Base-by-base conservation (phyloP, 176 grass and related monocot genomes). In the Rhynchospora breviuscula region DNA sequence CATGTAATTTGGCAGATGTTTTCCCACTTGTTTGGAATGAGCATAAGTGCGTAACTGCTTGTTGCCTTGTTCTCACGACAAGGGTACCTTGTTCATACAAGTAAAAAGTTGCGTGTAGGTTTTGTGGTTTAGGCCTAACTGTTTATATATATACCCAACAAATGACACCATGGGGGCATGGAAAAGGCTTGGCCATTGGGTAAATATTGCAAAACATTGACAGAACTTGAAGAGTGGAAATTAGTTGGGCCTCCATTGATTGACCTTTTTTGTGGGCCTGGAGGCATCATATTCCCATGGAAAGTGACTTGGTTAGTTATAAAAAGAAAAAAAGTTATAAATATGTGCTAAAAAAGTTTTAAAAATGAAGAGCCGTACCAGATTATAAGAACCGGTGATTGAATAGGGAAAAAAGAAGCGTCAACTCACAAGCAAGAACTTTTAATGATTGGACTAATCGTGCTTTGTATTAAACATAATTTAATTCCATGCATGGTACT, bases 31-130 rank as follows among this genome's bases (percentile, higher is more conserved):
- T 71, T 71, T 8, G 43, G 18, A 71, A 47, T 21, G 69, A 73
- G 35, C 26, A 29, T 29, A 29, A 29, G 26, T 1, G 26, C 26
- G 1, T 29, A 29, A 29, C 26, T 1, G 26, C 26, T 29, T 29
- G 26, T 29, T 29, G 26, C 26, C 26, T 29, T 29, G 26, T 29
- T 29, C 35, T 35, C 35, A 70, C 67, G 35, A 45, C 71, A 75
- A 26, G 44, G 45, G 52, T 53, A 25, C 19, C 44, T 75, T 75
- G 8, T 47, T 13, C 46, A 52, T 8, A 52, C 45, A 48, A 74
- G 10, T 10, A 74, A 72, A 74, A 48, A 26, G 47, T 76, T 76
- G 72, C 72, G 72, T 76, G 72, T 76, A 76, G 45, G 71, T 53
- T 76, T 46, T 76, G 25, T 54, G 22, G 3, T 76, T 10, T 52